Evolutionary conservation across 73 alveolate genomes (phyloP).

Genomic region (Blepharisma stoltei): DNA sequence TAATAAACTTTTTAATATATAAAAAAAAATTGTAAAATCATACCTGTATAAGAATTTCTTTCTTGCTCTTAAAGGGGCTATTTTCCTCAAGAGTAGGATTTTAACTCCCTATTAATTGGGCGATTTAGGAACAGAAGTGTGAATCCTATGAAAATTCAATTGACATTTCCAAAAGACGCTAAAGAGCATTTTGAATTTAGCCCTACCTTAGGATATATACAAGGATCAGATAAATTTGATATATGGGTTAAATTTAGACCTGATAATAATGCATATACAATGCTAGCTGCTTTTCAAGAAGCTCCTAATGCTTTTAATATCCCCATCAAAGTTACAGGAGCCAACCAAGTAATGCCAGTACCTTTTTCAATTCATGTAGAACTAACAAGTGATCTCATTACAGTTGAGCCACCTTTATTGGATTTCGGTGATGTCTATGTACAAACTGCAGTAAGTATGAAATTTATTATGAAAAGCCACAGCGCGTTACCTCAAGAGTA

Average conservation of each 20-base stretch:
- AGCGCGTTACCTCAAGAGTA: slow-evolving; percentile 87
- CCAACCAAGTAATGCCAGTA: slow-evolving; percentile 84
- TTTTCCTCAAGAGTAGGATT: too few relatives aligned
- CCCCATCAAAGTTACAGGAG: slow-evolving; percentile 86
- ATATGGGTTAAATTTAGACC: slow-evolving; percentile 93
- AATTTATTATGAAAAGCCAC: slow-evolving; percentile 75
- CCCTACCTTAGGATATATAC: slow-evolving; percentile 93
- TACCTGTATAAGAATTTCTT: too few relatives aligned
- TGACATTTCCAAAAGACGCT: slow-evolving; percentile 85
- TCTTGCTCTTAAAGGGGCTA: too few relatives aligned
- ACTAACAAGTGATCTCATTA: slow-evolving; percentile 65
- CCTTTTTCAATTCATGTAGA: slow-evolving; percentile 53
- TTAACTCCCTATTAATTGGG: too few relatives aligned
- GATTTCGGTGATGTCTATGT: slow-evolving; percentile 81
- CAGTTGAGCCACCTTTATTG: slow-evolving; percentile 68
- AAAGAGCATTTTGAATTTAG: slow-evolving; percentile 89
- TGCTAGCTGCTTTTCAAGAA: slow-evolving; percentile 52
- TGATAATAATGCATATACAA: slow-evolving; percentile 65
- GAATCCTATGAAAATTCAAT: slow-evolving; percentile 88
- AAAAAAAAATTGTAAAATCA: too few relatives aligned
- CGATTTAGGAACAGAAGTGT: slow-evolving; percentile 74
- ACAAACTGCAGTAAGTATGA: slow-evolving; percentile 79
- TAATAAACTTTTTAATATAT: too few relatives aligned
- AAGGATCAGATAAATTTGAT: slow-evolving; percentile 89
- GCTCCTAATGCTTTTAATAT: slow-evolving; percentile 53